Evolutionary conservation across 2,329 filamentous ascomycete genomes (phyloP).

Genomic region (Alternaria viburni): DNA sequence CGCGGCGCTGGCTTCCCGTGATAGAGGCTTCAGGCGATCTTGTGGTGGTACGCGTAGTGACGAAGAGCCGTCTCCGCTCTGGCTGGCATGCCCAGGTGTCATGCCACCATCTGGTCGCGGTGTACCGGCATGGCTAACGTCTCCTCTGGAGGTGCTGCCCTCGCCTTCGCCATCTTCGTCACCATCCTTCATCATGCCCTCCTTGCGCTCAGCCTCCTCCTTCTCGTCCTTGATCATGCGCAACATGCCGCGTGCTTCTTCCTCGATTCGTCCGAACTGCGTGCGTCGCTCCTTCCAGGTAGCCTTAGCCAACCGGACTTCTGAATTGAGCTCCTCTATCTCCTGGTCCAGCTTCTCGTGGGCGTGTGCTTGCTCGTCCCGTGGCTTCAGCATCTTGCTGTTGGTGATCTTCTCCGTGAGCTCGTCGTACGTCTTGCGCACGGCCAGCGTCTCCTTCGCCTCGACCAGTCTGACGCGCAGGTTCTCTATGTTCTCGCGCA

Average conservation of each 20-base stretch:
- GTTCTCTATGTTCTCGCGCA: conserved; percentile 75
- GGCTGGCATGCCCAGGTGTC: conserved; percentile 49
- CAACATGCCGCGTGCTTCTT: conserved; percentile 86
- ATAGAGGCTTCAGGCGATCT: conserved; percentile 41
- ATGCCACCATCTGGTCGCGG: conserved; percentile 51
- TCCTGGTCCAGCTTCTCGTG: conserved; percentile 85
- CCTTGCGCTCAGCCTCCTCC: conserved; percentile 86
- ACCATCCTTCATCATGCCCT: conserved; percentile 63
- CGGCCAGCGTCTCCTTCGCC: conserved; percentile 67
- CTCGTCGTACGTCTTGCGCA: conserved; percentile 86
- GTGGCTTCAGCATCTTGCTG: conserved; percentile 77
- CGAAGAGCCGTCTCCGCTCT: conserved; percentile 36
- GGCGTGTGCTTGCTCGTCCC: conserved; percentile 81
- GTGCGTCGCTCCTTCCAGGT: conserved; percentile 86
- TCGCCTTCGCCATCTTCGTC: conserved; percentile 52
- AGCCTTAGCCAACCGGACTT: conserved; percentile 79
- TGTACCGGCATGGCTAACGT: conserved; percentile 53
- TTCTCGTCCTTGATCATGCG: conserved; percentile 92
- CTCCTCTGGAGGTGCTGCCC: conserved; percentile 45
- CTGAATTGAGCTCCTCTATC: conserved; percentile 83
- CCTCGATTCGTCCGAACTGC: conserved; percentile 87
- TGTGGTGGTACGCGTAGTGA: conserved; percentile 40
- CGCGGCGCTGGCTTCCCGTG: conserved; percentile 33
- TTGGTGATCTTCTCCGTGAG: conserved; percentile 85
- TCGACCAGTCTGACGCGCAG: conserved; percentile 78